Evolutionary conservation across 129 eudicot species (phyloP), one percentile per base, ranked within the genome.

Genomic region (Deinandra increscens): DNA sequence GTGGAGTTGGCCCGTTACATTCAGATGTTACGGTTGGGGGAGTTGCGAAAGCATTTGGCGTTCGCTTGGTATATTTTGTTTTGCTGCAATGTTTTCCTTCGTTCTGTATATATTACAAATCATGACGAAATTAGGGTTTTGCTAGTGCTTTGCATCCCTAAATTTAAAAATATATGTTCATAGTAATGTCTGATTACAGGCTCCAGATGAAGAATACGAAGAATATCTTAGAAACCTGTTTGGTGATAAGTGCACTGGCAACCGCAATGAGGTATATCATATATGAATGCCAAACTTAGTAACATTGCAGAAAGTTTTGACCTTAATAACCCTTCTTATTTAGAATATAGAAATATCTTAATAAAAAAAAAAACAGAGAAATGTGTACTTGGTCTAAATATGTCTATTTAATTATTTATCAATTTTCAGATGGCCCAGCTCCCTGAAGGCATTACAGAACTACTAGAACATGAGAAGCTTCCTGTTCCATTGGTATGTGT

Each of bases 31-130:
- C 97, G 9, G 80, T 81, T 44, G 95, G 90, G 11, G 98, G 97
- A 55, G 89, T 93, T 75, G 98, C 97, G 22, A 93, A 93, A 87
- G 95, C 98, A 62, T 93, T 89, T 75, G 97, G 97, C 7, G 97
- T 93, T 60, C 91, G 98, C 11, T 75, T 81, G 95, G 98, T 73
- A 39, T 62, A 9, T 36, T 49, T 38, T 73, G 22, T 69, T 49
- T 62, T 51, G 61, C 33, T 62, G 63, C 19, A 37, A 49, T 62
- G 33, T 37, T 73, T 20, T 18, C 37, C n/a, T n/a, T 72, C 48
- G 18, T 19, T 41, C 6, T 49, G 19, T 31, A 18, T 22, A 14
- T 62, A 29, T 14, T 9, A 51, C 14, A 23, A 38, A 15, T 17
- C 60, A 19, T 5, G 39, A 50, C 18, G 64, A 29, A 73, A 13